These are phyloP conservation scores for Aspergillus affinis DNA, from an alignment of 495 filamentous ascomycete species.

Conservation along the genomic window DNA sequence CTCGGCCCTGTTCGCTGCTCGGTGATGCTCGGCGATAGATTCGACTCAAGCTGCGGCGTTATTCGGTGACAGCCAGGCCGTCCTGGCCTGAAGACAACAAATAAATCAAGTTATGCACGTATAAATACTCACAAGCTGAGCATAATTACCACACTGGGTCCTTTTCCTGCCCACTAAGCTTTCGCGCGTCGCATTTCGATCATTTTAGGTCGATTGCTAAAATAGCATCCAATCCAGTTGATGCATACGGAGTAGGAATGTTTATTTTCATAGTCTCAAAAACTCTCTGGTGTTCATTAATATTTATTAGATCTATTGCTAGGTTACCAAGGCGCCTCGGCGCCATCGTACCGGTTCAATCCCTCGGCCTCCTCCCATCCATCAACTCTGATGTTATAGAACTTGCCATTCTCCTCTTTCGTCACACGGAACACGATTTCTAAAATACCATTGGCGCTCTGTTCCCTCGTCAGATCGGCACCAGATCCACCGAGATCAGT, in stretches of 20 bases:
- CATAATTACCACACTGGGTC: too few species aligned
- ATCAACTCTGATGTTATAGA: slow-evolving; percentile 30
- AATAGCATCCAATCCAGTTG: too few species aligned
- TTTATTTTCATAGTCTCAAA: too few species aligned
- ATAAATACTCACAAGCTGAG: too few species aligned
- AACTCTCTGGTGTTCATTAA: too few species aligned
- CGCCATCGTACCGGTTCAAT: slow-evolving; percentile 9
- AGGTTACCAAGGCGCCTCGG: slow-evolving; percentile 10
- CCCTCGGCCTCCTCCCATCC: slow-evolving; percentile 12
- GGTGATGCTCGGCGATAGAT: neutral
- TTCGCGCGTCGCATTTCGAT: too few species aligned
- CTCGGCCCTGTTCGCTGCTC: neutral
- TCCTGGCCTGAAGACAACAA: too few species aligned
- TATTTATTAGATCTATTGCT: too few species aligned
- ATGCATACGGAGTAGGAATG: too few species aligned
- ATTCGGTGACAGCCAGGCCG: neutral
- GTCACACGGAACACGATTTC: slow-evolving; percentile 30
- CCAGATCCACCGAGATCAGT: slow-evolving; percentile 34
- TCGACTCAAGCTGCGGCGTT: neutral
- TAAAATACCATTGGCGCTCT: slow-evolving; percentile 35
- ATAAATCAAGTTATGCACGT: too few species aligned
- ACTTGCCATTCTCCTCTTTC: slow-evolving; percentile 33
- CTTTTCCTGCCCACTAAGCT: too few species aligned
- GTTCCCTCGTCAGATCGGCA: slow-evolving; percentile 34
- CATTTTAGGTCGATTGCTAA: too few species aligned